Evolutionary conservation across 192 early-diverging fungal species (phyloP).

Genomic region (Geranomyces variabilis): DNA sequence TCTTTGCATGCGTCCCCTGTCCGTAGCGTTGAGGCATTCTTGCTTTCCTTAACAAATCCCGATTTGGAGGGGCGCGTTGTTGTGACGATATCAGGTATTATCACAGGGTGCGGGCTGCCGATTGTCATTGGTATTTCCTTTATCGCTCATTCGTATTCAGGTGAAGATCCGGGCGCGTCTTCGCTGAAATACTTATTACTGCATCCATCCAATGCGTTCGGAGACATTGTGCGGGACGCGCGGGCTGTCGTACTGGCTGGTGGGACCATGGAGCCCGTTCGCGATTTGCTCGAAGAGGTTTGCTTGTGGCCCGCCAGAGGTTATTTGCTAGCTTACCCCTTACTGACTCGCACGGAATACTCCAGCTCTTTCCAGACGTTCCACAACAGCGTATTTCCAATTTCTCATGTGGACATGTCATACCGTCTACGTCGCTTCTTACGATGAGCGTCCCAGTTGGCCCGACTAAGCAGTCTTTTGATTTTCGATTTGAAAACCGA

Average conservation of each 20-base stretch:
- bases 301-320: no score
- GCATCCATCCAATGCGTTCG: conserved; percentile 81
- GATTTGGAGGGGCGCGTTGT: conserved; percentile 77
- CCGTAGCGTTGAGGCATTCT: conserved; percentile 36
- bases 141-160: neutral
- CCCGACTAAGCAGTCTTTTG: conserved; percentile 62
- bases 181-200: conserved; percentile 82
- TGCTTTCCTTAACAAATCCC: conserved; percentile 46
- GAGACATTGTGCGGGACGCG: conserved; percentile 75
- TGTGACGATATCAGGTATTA: conserved; percentile 30
- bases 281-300: conserved; percentile 32
- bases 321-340: no score
- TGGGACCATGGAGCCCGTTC: conserved; percentile 85
- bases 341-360: no score
- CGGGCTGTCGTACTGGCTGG: conserved; percentile 85
- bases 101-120: neutral
- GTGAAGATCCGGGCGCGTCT: conserved; percentile 17
- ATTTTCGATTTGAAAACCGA: conserved; percentile 72
- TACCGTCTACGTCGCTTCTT: conserved; percentile 75
- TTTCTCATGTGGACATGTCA: conserved; percentile 87
- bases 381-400: conserved; percentile 50
- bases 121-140: neutral
- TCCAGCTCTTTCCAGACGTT: conserved; percentile 61
- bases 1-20: conserved; percentile 41
- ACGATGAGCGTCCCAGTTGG: conserved; percentile 66